Evolutionary conservation across 2,329 filamentous ascomycete genomes (phyloP).

Genomic region (Exophiala oligosperma): DNA sequence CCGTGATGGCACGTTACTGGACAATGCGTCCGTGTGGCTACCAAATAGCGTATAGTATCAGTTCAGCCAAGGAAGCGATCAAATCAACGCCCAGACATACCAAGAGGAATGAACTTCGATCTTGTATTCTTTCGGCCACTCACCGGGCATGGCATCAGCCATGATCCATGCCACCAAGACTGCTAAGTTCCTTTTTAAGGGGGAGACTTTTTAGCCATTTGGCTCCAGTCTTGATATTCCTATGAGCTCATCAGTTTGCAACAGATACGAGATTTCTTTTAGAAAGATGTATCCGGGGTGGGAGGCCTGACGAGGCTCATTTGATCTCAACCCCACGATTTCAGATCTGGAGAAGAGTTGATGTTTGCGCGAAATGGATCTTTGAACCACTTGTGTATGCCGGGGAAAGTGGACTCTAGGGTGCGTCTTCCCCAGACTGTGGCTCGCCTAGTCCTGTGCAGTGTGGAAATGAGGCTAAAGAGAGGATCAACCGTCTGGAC

Average conservation of each 20-base stretch:
- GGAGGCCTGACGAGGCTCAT: not conserved
- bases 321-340: not conserved
- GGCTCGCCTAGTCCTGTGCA: no score
- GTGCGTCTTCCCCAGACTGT: no score
- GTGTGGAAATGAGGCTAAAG: no score
- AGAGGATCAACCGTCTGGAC: no score
- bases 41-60: not conserved
- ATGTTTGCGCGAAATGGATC: no score
- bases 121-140: not conserved
- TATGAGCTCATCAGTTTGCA: not conserved
- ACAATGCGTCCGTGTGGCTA: not conserved
- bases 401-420: not conserved
- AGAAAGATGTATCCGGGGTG: not conserved
- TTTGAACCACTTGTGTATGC: not conserved
- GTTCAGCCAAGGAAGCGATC: not conserved
- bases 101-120: not conserved
- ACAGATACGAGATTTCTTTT: not conserved
- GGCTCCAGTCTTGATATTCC: not conserved
- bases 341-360: not conserved
- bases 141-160: not conserved
- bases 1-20: not conserved
- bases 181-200: not conserved
- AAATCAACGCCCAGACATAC: not conserved
- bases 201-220: not conserved
- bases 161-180: not conserved